phyloP scores from a whole-genome alignment of 2,329 filamentous ascomycete genomes.

The Xylariaceae sp. region DNA sequence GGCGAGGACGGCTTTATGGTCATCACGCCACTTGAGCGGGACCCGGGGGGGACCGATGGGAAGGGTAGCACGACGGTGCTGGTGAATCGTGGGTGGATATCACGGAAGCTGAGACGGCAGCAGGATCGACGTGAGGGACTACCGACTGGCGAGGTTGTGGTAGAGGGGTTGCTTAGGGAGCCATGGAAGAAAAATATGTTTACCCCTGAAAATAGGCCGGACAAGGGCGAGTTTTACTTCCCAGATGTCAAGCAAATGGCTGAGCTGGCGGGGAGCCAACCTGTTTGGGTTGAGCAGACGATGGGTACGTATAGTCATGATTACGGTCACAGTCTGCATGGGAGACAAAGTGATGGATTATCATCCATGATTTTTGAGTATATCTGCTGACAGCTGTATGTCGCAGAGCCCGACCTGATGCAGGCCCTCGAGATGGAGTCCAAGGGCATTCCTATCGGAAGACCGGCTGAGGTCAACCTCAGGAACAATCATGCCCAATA shows the following conservation, averaged over 20 bases:
- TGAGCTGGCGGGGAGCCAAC: slow-evolving; percentile 76
- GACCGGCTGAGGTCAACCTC: slow-evolving; percentile 87
- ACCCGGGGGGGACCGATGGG: slow-evolving; percentile 38
- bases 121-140: slow-evolving; percentile 67
- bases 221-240: slow-evolving; percentile 89
- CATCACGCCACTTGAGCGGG: slow-evolving; percentile 84
- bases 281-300: slow-evolving; percentile 94
- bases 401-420: slow-evolving; percentile 76
- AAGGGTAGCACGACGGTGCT: slow-evolving; percentile 65
- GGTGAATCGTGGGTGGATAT: slow-evolving; percentile 91
- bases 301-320: slow-evolving; percentile 69
- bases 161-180: slow-evolving; percentile 84
- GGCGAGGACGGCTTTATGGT: slow-evolving; percentile 91
- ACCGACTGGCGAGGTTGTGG: slow-evolving; percentile 71
- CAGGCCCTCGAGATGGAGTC: slow-evolving; percentile 75
- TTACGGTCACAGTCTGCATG: no score
- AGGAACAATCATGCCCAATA: slow-evolving; percentile 98
- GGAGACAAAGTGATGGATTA: no score
- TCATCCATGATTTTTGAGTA: slow-evolving; percentile 3
- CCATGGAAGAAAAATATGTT: slow-evolving; percentile 99
- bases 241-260: slow-evolving; percentile 95
- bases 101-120: slow-evolving; percentile 73
- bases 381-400: slow-evolving; percentile 28
- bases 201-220: slow-evolving; percentile 86
- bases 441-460: slow-evolving; percentile 87